These are phyloP conservation scores for Macadamia tetraphylla DNA, from an alignment of 164 flowering plant genomes.

Conservation along the genomic window DNA sequence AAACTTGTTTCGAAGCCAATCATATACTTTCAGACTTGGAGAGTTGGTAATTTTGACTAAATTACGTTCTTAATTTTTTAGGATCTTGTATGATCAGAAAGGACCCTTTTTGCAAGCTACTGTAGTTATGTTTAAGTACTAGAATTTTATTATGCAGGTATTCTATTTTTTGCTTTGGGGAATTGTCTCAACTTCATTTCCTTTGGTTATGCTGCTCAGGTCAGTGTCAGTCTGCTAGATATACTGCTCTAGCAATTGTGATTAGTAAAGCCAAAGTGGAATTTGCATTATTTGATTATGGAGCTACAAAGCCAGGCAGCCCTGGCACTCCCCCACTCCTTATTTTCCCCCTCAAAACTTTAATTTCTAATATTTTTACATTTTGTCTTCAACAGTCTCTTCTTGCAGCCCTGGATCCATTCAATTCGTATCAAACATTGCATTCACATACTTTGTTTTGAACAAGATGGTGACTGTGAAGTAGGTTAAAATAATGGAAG, in stretches of 20 bases:
- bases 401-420: constrained; percentile 94
- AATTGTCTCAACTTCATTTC: constrained; percentile 96
- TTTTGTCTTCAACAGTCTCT: constrained; percentile 58
- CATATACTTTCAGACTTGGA: constrained; percentile 82
- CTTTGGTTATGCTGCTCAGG: constrained; percentile 99
- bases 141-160: constrained; percentile 45
- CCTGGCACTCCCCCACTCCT: neutral
- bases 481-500: constrained; percentile 41
- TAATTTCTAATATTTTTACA: neutral
- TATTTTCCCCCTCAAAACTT: neutral
- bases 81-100: too few species aligned
- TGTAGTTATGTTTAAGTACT: neutral
- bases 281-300: neutral
- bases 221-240: constrained; percentile 22
- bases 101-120: neutral
- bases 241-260: neutral
- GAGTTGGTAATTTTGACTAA: constrained; percentile 53
- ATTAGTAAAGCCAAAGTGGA: neutral
- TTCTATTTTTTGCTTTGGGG: constrained; percentile 75
- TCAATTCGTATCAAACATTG: constrained; percentile 93
- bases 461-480: constrained; percentile 78
- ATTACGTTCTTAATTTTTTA: neutral
- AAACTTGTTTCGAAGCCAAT: constrained; percentile 65
- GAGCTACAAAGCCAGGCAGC: neutral
- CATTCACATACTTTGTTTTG: constrained; percentile 86